Base-by-base conservation (phyloP, 1,284 basidiomycete species). In the Xanthoconium separans region DNA sequence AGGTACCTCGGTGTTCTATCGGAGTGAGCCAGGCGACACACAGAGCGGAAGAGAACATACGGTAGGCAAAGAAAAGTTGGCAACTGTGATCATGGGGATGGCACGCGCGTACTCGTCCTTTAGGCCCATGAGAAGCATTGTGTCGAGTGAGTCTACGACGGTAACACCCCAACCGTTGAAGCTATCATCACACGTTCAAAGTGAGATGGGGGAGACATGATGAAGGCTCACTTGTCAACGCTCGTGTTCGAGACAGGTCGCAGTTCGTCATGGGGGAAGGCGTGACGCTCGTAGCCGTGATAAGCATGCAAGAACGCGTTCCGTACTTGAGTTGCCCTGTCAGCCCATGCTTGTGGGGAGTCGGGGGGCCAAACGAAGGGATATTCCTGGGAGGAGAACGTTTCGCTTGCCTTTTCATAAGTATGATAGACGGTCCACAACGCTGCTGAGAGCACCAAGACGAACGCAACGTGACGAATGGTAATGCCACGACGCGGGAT, bases 161-260 rank as follows among this genome's bases (percentile, higher is more conserved):
- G 89, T 88, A 0, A 95, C 87, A 13, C 92, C 93, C 94, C 95
- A 97, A 9, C 90, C 85, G 65, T 89, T 89, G 66, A 89, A 87
- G 53, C 87, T 89, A 58, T 16, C 13, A 11, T 31, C 27, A 12
- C 8, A 29, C 22, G 18, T 44, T 54, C 50, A 51, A 37, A 18
- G 22, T 6, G 43, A 44, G 11, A 10, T 4, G 18, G 34, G 10
- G 9, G 1, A 29, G 2, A 3, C 2, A 11, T 7, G 36, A 4
- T 18, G 11, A 16, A 44, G 18, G 63, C 80, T 57, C 58, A 89
- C 87, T 80, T 81, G 68, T 87, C 74, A 16, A 73, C 64, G 16
- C 68, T 70, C 4, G 51, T 56, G 47, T 80, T 78, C 4, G 78
- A 73, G 15, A 84, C 4, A 0, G 87, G 86, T 18, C 63, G 65